Base-by-base conservation (phyloP, 139 green algal species). In the Volvox reticuliferus region DNA sequence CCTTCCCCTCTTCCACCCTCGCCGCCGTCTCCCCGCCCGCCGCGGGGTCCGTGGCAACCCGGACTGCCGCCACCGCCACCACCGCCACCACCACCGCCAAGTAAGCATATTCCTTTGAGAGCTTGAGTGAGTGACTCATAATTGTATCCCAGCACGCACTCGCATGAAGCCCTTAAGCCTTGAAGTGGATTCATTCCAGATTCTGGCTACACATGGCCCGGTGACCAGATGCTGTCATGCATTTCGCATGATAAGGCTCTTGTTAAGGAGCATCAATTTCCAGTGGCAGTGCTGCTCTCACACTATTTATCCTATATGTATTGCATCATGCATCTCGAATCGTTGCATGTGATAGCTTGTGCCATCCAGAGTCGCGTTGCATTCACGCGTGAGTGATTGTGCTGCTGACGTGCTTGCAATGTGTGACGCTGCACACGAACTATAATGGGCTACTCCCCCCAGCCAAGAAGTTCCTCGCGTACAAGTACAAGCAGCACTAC, bases 401-500 rank as follows among this genome's bases (percentile, higher is more conserved):
- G 65, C 6, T 73, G 65, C 65, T 69, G 19, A 69, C 65, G 65
- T 73, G 16, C 65, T 28, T 24, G 24, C 65, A 30, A 24, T 5
- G 2, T 30, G 21, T 73, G 21, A 24, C 65, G 65, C 21, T 28
- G 21, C 2, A 24, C 65, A 3, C 24, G 2, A 24, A 24, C 65
- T 73, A 24, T 12, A 16, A 73, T 73, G 65, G 2, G 9, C 2
- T 28, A 28, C 2, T 73, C 2, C 71, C 14, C 71, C 26, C 71
- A 79, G 71, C 24, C 71, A 79, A 36, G 71, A n/a, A 20, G 26
- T 79, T 79, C 21, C 20, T 79, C 14, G 24, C 71, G 71, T 79
- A 79, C 71, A 79, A 79, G 71, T 79, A 79, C 71, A 30, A 30
- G 30, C n/a, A 81, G 14, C 24, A 81, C 30, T 81, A 79, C 71